Percentiles rank a stretch among this genome's conserved stretches.
These are phyloP conservation scores for Cercospora citrullina DNA, from an alignment of 2,329 filamentous ascomycete genomes.

Conservation along the genomic window DNA sequence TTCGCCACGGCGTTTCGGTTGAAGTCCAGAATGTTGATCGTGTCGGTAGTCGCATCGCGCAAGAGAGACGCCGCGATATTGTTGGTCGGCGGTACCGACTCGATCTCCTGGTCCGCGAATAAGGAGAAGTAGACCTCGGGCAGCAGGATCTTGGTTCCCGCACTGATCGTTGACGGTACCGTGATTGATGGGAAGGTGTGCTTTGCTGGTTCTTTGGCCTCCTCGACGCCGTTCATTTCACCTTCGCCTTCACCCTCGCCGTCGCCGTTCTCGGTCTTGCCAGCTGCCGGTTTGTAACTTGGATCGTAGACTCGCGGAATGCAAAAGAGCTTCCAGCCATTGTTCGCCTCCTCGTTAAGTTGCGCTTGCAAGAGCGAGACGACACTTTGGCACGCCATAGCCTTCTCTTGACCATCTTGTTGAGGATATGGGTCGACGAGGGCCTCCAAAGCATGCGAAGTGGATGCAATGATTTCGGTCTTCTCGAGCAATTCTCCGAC, in stretches of 20 bases:
- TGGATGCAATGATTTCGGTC: constrained; percentile 90
- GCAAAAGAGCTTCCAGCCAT: constrained; percentile 71
- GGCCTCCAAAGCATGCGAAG: constrained; percentile 79
- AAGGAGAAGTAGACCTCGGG: constrained; percentile 94
- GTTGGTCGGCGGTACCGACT: constrained; percentile 74
- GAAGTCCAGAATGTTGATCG: constrained; percentile 90
- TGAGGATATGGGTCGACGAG: constrained; percentile 79
- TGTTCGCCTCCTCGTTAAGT: constrained; percentile 72
- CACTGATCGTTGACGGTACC: constrained; percentile 72
- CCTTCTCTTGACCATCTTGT: constrained; percentile 61
- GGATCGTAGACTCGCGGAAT: constrained; percentile 58
- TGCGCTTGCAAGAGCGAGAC: constrained; percentile 84
- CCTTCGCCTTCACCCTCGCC: constrained; percentile 22
- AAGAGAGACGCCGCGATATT: constrained; percentile 80
- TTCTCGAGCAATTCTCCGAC: constrained; percentile 82
- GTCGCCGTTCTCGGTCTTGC: constrained; percentile 31
- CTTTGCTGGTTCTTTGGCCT: constrained; percentile 52
- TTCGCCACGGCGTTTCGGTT: constrained; percentile 86
- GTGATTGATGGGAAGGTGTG: constrained; percentile 74
- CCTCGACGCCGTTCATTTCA: constrained; percentile 59
- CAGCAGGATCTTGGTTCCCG: constrained; percentile 75
- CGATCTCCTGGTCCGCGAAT: constrained; percentile 80
- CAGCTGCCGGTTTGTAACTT: constrained; percentile 24
- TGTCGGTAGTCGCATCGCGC: constrained; percentile 83
- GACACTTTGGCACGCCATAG: constrained; percentile 66